Evolutionary conservation across 1,139 yeast species (phyloP), one percentile per base, ranked within the genome.

Genomic region (Entelexis sorbosivorans): DNA sequence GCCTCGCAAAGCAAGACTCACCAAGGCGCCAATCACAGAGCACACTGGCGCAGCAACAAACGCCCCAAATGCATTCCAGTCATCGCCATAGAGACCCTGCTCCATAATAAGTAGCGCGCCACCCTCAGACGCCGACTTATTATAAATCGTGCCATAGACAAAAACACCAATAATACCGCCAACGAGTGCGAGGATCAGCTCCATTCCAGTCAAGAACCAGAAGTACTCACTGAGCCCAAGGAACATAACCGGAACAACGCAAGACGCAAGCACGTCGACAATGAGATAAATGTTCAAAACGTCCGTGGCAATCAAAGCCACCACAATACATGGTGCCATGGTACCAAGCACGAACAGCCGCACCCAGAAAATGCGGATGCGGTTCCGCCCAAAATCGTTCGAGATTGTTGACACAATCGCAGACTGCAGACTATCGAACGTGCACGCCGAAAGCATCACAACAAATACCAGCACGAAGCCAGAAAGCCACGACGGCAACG

Each of bases 31-130:
- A 2, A 82, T 56, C 2, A 88, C 60, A 19, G 93, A 88, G 19
- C 93, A 94, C 47, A 81, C 74, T 5, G 96, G 96, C 1, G 96
- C 94, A 58, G 81, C 84, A 7, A 85, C 93, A 68, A 88, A 88
- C 1, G 96, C 96, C 31, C 95, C 96, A 68, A 88, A 89, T 0
- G 95, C 80, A 61, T 94, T 86, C 96, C 96, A 89, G 65, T 89
- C 96, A 52, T 75, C 77, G 55, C 75, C 72, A 64, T 89, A 89
- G 38, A 89, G 69, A 49, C 96, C 96, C 58, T 86, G 78, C 77
- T 84, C 78, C 46, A 83, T 69, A 54, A 88, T 73, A 53, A 83
- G 65, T 47, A 88, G 72, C 57, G 75, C 74, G n/a, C 84, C 96
- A 59, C 96, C 97, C 55, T 81, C 82, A 53, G 69, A 66, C 8